A percentile compares a stretch with the other conserved stretches of the same genome.
These are phyloP conservation scores for Microdochium paspali DNA, from an alignment of 2,329 filamentous ascomycete genomes.

Conservation along the genomic window DNA sequence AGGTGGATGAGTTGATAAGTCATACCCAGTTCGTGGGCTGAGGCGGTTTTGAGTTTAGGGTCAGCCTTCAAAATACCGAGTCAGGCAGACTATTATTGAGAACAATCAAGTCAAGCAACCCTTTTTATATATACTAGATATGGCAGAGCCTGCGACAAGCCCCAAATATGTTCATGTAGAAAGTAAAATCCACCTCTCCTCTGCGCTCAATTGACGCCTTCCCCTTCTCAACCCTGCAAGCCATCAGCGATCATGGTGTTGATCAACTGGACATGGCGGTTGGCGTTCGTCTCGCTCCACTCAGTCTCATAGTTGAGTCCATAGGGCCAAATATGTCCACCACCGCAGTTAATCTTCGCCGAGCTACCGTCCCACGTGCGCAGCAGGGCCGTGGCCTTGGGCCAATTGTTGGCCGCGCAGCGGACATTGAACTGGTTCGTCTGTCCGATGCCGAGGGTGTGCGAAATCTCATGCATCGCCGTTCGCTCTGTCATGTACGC, in stretches of 20 bases:
- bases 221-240: conserved; percentile 9
- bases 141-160: no score
- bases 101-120: no score
- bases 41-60: neutral
- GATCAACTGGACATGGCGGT: conserved; percentile 31
- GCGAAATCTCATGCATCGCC: conserved; percentile 36
- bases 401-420: conserved; percentile 31
- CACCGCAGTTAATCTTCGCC: conserved; percentile 21
- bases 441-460: conserved; percentile 37
- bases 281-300: conserved; percentile 32
- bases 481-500: conserved; percentile 38
- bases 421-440: conserved; percentile 26
- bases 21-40: neutral
- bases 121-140: no score
- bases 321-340: conserved; percentile 29
- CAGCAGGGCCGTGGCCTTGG: conserved; percentile 27
- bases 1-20: neutral
- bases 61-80: neutral
- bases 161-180: no score
- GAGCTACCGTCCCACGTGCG: conserved; percentile 27
- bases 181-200: no score
- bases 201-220: neutral
- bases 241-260: conserved; percentile 36
- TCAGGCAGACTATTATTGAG: no score
- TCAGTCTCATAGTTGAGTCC: conserved; percentile 32